Conservation (phyloP, 768 basidiomycete species). For the Russula compacta region DNA sequence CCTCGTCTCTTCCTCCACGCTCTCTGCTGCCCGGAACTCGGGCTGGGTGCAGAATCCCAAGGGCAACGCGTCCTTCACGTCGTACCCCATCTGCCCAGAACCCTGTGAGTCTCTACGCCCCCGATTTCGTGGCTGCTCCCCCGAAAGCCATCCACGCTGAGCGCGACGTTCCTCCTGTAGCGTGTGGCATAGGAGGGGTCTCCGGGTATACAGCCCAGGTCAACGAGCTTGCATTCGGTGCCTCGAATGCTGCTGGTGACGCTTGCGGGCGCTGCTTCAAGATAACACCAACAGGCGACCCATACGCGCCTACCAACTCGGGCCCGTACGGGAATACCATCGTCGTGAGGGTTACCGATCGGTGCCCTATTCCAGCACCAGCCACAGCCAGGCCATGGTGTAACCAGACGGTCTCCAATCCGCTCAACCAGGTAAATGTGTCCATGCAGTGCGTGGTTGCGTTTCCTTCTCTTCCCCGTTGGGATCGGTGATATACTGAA, state of each 20-base stretch:
- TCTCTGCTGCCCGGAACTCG: neutral
- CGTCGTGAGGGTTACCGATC: constrained; percentile 42
- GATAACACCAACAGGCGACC: constrained; percentile 41
- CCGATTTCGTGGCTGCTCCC: neutral
- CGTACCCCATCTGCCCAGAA: constrained; percentile 40
- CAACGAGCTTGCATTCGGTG: constrained; percentile 48
- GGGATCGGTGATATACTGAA: neutral
- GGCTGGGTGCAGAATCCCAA: constrained; percentile 37
- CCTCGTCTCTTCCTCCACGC: neutral
- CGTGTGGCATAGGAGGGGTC: constrained; percentile 41
- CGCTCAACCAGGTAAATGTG: constrained; percentile 26
- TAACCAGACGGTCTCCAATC: constrained; percentile 41
- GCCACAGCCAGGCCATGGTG: constrained; percentile 46
- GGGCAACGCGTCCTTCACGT: constrained; percentile 48
- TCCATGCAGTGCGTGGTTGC: constrained; percentile 39
- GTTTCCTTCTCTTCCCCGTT: neutral
- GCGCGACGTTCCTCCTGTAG: constrained; percentile 21
- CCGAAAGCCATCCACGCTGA: neutral
- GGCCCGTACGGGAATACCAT: constrained; percentile 43
- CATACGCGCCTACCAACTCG: constrained; percentile 40
- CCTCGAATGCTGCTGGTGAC: constrained; percentile 43
- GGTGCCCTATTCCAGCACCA: constrained; percentile 31
- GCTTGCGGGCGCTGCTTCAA: constrained; percentile 56
- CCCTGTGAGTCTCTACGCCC: constrained; percentile 32
- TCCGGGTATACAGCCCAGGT: constrained; percentile 48